Percentiles rank a stretch among this genome's conserved stretches.
Evolutionary conservation across 2,329 filamentous ascomycete species (phyloP).

Genomic region (Neonectria hederae): DNA sequence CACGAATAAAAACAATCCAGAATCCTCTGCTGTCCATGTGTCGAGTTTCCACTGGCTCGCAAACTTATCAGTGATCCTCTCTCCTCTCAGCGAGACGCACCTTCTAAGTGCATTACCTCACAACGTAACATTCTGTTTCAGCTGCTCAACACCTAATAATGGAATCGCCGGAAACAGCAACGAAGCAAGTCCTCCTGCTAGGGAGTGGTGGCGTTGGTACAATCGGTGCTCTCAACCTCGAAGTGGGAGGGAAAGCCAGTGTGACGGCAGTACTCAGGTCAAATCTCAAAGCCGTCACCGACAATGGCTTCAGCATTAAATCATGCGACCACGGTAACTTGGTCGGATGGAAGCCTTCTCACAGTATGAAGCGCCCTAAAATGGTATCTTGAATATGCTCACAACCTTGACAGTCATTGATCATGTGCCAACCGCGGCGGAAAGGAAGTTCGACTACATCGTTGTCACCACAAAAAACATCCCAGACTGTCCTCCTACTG

Average conservation of each 20-base stretch:
- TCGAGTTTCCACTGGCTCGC: background rate
- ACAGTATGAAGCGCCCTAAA: background rate
- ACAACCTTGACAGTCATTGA: background rate
- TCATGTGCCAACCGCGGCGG: background rate
- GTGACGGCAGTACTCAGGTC: background rate
- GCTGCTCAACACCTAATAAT: background rate
- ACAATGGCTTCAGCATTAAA: conserved; percentile 1
- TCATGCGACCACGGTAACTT: background rate
- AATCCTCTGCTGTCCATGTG: background rate
- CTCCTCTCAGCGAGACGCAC: background rate
- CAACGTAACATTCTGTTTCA: background rate
- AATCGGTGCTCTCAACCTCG: background rate
- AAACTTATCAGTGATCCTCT: background rate
- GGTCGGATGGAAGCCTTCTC: background rate
- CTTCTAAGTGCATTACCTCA: background rate
- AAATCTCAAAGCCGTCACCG: background rate
- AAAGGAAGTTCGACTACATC: background rate
- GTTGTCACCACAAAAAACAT: conserved; percentile 10
- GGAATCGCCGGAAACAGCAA: background rate
- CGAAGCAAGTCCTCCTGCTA: background rate
- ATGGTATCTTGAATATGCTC: background rate
- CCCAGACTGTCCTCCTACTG: background rate
- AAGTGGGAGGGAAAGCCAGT: background rate
- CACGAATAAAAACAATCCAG: background rate
- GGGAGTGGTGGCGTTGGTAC: background rate